Base-by-base conservation (phyloP, 1,139 yeast genomes). In the Debaryomyces coudertii region DNA sequence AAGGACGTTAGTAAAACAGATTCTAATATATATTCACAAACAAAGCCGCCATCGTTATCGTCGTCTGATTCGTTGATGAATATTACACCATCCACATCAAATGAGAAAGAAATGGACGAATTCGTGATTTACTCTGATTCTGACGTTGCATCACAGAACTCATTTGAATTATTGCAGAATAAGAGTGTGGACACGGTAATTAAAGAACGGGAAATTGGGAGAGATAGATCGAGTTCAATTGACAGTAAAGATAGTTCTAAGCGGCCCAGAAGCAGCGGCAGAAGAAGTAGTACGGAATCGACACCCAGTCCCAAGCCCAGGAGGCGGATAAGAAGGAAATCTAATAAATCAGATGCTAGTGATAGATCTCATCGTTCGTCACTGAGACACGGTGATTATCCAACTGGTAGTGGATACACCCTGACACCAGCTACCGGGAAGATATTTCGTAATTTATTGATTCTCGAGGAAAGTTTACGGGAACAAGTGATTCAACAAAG, bases 391-490 rank as follows among this genome's bases (percentile, higher is more conserved):
- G 50, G 53, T 16, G 62, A 56, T 31, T 52, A 53, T 39, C 57
- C 54, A 6, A 47, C 61, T 16, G 74, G 73, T 2, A 60, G 71
- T 15, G 77, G 77, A 3, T 72, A 72, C 51, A 66, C 76, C 1
- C 71, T 67, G 60, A 66, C 69, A 40, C 81, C 89, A 1, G 80
- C 84, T 6, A 79, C 89, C 0, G 87, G 93, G 3, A 83, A 84
- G 67, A 81, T 87, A 18, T 89, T 87, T 58, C 78, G 96, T 44
- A 90, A 90, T 62, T 66, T 93, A 53, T 72, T 93, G 42, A 86
- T 92, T 22, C 63, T 90, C 44, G 99, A 93, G 63, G 96, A 90
- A 60, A 85, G 89, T 48, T 69, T 92, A 44, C 76, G 97, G 36
- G 83, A 79, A 53, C 98, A 92, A 65, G 88, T 86, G 37, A 71